phyloP scores from a whole-genome alignment of 306 rosid species.

The Lupinus albus region DNA sequence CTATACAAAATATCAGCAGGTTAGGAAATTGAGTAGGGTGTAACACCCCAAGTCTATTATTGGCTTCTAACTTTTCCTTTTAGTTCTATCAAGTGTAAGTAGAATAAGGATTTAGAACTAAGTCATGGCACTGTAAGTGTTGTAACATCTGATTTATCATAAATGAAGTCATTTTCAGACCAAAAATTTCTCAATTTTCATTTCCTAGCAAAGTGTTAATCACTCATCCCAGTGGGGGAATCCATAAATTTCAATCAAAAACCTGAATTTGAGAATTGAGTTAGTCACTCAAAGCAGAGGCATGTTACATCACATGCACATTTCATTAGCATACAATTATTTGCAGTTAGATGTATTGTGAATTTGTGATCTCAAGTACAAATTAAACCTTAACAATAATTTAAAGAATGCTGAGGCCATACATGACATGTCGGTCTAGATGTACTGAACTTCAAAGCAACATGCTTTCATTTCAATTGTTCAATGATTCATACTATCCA shows the following conservation, averaged over 20 bases:
- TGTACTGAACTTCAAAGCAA: constrained; percentile 1
- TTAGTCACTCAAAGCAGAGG: not conserved
- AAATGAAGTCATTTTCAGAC: not conserved
- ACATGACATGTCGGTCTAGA: not conserved
- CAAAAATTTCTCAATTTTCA: too few species aligned
- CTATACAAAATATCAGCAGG: not conserved
- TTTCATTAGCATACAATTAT: not conserved
- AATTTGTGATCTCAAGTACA: not conserved
- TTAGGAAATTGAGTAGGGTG: not conserved
- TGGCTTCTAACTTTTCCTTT: not conserved
- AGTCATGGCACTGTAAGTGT: not conserved
- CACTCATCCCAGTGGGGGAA: too few species aligned
- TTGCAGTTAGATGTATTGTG: not conserved
- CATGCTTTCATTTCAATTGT: constrained; percentile 8
- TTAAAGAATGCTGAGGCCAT: not conserved
- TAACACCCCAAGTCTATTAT: not conserved
- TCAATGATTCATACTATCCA: constrained; percentile 13
- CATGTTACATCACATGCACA: not conserved
- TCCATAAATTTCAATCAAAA: too few species aligned
- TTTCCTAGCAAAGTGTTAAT: too few species aligned
- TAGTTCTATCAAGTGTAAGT: not conserved
- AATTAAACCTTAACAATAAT: not conserved
- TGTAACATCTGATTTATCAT: not conserved
- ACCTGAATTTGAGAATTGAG: too few species aligned
- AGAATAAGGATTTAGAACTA: not conserved